Evolutionary conservation across 2,329 filamentous ascomycete species (phyloP), one percentile per base, ranked within the genome.

Genomic region (Colletotrichum limetticola): DNA sequence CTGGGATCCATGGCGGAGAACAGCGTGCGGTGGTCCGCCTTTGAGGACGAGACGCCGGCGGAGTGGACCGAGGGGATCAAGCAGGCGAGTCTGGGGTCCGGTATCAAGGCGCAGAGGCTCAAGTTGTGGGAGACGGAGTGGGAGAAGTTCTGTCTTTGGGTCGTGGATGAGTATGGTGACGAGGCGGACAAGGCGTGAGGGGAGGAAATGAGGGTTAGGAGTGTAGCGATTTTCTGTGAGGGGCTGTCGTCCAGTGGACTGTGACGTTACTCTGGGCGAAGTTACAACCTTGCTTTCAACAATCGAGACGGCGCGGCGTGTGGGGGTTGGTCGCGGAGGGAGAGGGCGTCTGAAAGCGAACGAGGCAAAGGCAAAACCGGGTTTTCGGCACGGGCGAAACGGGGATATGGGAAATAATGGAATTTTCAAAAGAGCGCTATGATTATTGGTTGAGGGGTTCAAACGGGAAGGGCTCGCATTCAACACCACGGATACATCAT

Each of bases 71-170:
- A 88, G 66, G 92, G 91, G 75, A 87, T 97, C 75, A 91, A 89
- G 68, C 90, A 92, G 75, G 94, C 93, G 1, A 90, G 91, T 30
- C 85, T 91, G 75, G 94, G 94, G 2, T 85, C 86, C 69, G 90
- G 93, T 0, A 77, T 92, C 30, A 91, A 94, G 78, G 93, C 93
- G 0, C 79, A 89, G 78, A 87, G 91, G 74, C 83, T 97, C 81
- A 90, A 90, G 80, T 88, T 94, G 80, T 97, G 94, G 93, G 88
- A 88, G 42, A 83, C 88, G 57, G 89, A 92, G 76, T 97, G 94
- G 89, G 94, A 97, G 85, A 87, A 89, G 78, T 97, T 95, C 79
- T 97, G 94, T 79, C 87, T 93, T 69, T 97, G 94, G 94, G 85
- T 97, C 56, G 92, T 96, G 14, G 85, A 91, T 68, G 93, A 95